Evolutionary conservation across 2,329 filamentous ascomycete genomes (phyloP).

Genomic region (Xylaria sp.): DNA sequence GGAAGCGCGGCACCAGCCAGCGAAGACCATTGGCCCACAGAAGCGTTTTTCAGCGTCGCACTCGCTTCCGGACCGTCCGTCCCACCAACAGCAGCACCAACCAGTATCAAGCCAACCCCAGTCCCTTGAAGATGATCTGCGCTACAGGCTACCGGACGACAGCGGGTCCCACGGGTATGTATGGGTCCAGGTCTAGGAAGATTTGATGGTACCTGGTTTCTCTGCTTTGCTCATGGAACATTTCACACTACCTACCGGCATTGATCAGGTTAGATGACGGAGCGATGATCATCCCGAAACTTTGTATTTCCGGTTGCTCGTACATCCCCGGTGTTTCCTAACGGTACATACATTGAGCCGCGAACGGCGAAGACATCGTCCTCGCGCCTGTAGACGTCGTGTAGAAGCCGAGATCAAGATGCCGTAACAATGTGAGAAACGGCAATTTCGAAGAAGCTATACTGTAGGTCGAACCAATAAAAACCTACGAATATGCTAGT

Average conservation of each 20-base stretch:
- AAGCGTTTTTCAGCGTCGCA: slow-evolving; percentile 35
- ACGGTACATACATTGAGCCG: neutral
- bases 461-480: slow-evolving; percentile 7
- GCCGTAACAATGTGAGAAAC: neutral
- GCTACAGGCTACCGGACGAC: slow-evolving; percentile 27
- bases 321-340: slow-evolving; percentile 1
- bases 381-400: neutral
- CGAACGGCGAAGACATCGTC: neutral
- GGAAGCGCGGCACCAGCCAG: slow-evolving; percentile 33
- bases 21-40: slow-evolving; percentile 29
- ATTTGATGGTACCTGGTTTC: slow-evolving; percentile 30
- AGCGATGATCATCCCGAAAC: slow-evolving; percentile 17
- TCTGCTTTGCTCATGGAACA: neutral
- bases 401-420: slow-evolving; percentile 12
- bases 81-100: slow-evolving; percentile 31
- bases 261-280: slow-evolving; percentile 5
- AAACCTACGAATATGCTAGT: neutral
- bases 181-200: slow-evolving; percentile 29
- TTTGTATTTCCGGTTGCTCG: slow-evolving; percentile 3
- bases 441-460: neutral
- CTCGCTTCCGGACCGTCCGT: slow-evolving; percentile 39
- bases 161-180: slow-evolving; percentile 34
- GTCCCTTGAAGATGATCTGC: slow-evolving; percentile 31
- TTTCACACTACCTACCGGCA: neutral
- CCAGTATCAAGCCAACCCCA: slow-evolving; percentile 26